These are phyloP conservation scores for Tylopilus sp. DNA, from an alignment of 768 basidiomycete species.

Conservation along the genomic window DNA sequence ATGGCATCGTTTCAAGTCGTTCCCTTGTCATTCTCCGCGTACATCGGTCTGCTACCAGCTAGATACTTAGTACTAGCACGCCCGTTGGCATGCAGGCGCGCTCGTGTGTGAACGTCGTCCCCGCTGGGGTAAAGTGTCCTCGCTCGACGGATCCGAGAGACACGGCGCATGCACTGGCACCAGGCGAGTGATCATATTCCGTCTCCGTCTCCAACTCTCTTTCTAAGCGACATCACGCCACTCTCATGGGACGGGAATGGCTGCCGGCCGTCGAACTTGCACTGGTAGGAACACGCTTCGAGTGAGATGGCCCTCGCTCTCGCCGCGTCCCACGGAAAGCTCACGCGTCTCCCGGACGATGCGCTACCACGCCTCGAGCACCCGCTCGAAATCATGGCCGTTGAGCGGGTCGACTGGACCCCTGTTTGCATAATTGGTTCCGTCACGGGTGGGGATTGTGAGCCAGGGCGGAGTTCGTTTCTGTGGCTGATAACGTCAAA, in stretches of 20 bases:
- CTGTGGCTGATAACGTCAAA: background rate
- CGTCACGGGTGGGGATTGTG: background rate
- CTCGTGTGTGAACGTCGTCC: background rate
- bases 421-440: background rate
- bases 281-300: too few relatives aligned
- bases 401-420: background rate
- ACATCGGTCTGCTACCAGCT: slow-evolving; percentile 17
- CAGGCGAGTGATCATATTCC: background rate
- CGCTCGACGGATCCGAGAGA: background rate
- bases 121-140: background rate
- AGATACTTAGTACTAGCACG: background rate
- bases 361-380: too few relatives aligned
- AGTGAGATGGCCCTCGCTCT: too few relatives aligned
- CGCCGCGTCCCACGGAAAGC: background rate
- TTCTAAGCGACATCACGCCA: background rate
- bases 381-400: too few relatives aligned
- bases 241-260: slow-evolving; percentile 1
- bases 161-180: background rate
- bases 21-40: slow-evolving; percentile 32
- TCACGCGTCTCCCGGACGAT: too few relatives aligned
- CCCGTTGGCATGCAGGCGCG: background rate
- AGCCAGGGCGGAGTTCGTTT: background rate
- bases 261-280: too few relatives aligned
- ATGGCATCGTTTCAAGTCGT: slow-evolving; percentile 19
- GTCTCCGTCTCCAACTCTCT: background rate